Evolutionary conservation across 2,329 filamentous ascomycete genomes (phyloP).

Genomic region (Hysterium pulicare): DNA sequence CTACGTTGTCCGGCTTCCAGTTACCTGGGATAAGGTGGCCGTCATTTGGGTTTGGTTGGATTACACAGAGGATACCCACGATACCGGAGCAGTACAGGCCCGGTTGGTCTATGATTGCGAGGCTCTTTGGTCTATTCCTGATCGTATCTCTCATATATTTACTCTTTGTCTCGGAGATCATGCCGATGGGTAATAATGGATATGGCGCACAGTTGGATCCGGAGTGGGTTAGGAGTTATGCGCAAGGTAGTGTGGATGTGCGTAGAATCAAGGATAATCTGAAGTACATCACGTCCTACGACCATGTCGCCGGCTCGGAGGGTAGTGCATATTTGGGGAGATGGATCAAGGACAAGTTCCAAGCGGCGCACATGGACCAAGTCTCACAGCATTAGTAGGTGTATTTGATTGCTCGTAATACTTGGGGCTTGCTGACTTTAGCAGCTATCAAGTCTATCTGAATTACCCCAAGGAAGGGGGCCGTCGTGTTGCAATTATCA

Average conservation of each 20-base stretch:
- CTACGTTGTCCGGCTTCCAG: conserved; percentile 56
- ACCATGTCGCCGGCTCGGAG: conserved; percentile 91
- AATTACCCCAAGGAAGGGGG: conserved; percentile 83
- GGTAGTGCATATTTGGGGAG: conserved; percentile 83
- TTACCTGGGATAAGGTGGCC: conserved; percentile 42
- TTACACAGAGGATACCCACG: conserved; percentile 37
- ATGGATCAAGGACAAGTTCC: conserved; percentile 78
- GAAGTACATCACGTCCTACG: conserved; percentile 74
- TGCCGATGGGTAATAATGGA: conserved; percentile 61
- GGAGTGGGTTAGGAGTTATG: conserved; percentile 72
- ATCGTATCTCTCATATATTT: conserved; percentile 77
- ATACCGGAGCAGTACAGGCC: conserved; percentile 49
- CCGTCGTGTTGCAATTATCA: conserved; percentile 75
- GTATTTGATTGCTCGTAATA: neutral
- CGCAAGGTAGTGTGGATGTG: conserved; percentile 70
- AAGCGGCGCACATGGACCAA: conserved; percentile 67
- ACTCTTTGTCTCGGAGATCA: conserved; percentile 80
- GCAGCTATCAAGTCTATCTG: conserved; percentile 74
- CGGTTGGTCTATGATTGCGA: conserved; percentile 65
- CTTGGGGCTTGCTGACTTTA: conserved; percentile 12
- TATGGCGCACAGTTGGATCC: conserved; percentile 71
- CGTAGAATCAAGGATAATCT: conserved; percentile 63
- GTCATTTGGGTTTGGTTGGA: conserved; percentile 20
- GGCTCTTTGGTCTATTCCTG: conserved; percentile 70
- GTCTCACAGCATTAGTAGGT: conserved; percentile 66